Base-by-base conservation (phyloP, 495 filamentous ascomycete species). In the Penicillium dipodomyicola region DNA sequence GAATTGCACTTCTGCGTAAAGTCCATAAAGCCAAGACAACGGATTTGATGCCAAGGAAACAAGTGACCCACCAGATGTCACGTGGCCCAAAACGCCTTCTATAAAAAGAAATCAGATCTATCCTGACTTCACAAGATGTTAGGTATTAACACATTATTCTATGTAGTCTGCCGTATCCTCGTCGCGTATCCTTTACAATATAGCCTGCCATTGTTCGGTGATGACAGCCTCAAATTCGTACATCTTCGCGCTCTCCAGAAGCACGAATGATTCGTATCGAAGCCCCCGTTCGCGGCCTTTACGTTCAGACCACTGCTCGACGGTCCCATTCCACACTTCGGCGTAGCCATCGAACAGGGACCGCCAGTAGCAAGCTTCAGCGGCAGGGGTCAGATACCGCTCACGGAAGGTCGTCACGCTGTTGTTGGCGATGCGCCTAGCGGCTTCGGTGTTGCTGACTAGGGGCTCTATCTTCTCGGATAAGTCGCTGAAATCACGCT, bases 311-410 rank as follows among this genome's bases (percentile, higher is more conserved):
- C 63, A 62, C 11, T 58, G 51, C 14, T 65, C 29, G 17, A 68
- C 66, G 29, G 51, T 71, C 54, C 65, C 66, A 37, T 76, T 76
- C 67, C 69, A 74, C 32, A 82, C 79, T 22, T 52, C 58, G 9
- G 69, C 68, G 67, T 80, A 85, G 1, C 70, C 72, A 23, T 72
- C 70, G 17, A 85, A 71, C 44, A 86, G 59, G 20, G 63, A 46
- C 1, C 83, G 72, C 83, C 83, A 85, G 62, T 86, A 84, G 57
- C 82, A 86, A 0, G 81, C 77, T 56, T 83, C 77, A 0, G 82
- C 82, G 0, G 84, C 82, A 5, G 77, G 74, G 32, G 83, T 85
- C 46, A 83, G 65, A 59, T 85, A 84, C 14, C 82, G 74, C 49
- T 84, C 79, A 12, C 82, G 68, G 62, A 87, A 86, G 12, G 75